phyloP scores from a whole-genome alignment of 108 stramenopile species.

The Cyclostephanos tholiformis region DNA sequence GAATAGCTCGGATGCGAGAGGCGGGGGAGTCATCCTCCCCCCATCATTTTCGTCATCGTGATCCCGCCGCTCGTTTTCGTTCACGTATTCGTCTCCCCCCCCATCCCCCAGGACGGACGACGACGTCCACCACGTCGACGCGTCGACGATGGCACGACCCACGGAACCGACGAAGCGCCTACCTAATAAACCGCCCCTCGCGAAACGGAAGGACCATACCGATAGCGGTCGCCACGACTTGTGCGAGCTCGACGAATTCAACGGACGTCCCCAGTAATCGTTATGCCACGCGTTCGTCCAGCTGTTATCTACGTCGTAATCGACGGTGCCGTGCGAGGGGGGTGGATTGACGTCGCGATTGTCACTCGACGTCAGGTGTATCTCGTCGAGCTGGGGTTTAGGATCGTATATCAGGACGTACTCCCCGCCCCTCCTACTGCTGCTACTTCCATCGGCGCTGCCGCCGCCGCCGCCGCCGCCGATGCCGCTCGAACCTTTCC shows the following conservation, averaged over 20 bases:
- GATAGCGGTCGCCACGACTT: conserved; percentile 76
- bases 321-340: conserved; percentile 8
- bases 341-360: conserved; percentile 54
- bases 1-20: conserved; percentile 47
- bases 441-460: too few species aligned
- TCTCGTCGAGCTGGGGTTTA: conserved; percentile 65
- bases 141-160: background rate
- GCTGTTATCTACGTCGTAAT: background rate
- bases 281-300: conserved; percentile 50
- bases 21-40: conserved; percentile 13
- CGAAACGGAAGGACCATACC: conserved; percentile 71
- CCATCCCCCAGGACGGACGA: background rate
- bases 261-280: conserved; percentile 65
- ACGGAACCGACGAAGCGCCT: background rate
- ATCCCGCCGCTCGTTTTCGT: too few species aligned
- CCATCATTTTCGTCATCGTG: background rate
- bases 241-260: conserved; percentile 52
- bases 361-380: conserved; percentile 61
- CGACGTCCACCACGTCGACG: background rate
- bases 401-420: conserved; percentile 24
- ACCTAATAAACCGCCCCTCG: conserved; percentile 25
- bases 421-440: background rate
- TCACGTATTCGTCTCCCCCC: background rate
- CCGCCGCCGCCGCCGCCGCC: too few species aligned
- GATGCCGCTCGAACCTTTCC: too few species aligned